phyloP scores from a whole-genome alignment of 768 basidiomycete genomes.

The Cubamyces sp. region DNA sequence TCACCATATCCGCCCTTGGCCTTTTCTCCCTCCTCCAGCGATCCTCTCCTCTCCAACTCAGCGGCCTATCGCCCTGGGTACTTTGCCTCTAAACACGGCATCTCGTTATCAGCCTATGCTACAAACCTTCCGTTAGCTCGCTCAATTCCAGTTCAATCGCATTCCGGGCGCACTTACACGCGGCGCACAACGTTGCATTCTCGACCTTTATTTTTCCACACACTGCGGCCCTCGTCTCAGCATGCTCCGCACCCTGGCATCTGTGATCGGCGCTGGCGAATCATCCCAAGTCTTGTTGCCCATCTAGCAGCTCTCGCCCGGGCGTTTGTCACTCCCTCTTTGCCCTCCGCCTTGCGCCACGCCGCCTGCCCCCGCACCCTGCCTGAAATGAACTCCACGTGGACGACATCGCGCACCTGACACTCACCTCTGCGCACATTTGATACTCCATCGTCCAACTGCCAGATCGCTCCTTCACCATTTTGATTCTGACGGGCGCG shows the following conservation, averaged over 20 bases:
- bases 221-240: neutral
- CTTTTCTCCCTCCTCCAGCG: neutral
- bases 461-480: no score
- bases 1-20: neutral
- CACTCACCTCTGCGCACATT: no score
- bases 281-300: neutral
- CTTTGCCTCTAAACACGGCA: neutral
- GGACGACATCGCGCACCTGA: neutral
- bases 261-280: constrained; percentile 13
- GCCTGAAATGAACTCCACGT: neutral
- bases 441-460: no score
- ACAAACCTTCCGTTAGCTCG: neutral
- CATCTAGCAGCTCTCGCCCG: constrained; percentile 8
- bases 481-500: constrained; percentile 5
- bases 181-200: neutral
- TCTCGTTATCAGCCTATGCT: constrained; percentile 5
- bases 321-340: neutral
- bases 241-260: neutral
- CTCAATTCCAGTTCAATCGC: neutral
- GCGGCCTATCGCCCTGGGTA: neutral
- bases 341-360: neutral
- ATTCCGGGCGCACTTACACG: neutral
- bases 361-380: neutral
- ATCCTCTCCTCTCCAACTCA: neutral
- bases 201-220: neutral